Percentiles rank a stretch among this genome's conserved stretches.
Evolutionary conservation across 169 alveolate species (phyloP).

Genomic region (Plasmodium vivax): DNA sequence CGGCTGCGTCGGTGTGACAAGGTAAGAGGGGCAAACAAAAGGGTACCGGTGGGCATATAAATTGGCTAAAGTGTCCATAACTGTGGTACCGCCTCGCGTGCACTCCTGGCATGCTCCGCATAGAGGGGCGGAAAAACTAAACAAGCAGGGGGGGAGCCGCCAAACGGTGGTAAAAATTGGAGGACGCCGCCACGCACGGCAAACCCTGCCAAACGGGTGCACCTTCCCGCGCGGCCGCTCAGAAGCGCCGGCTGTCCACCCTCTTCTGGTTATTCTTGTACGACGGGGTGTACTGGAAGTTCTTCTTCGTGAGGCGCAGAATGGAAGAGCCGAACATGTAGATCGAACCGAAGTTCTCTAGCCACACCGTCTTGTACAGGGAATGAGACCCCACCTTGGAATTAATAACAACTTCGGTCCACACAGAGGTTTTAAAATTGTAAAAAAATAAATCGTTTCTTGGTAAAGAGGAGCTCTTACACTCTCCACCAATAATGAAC

Average conservation of each 20-base stretch:
- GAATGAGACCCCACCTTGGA: conserved; percentile 35
- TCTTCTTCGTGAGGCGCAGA: conserved; percentile 56
- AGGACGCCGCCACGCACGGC: not conserved
- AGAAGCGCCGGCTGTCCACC: not conserved
- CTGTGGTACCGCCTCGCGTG: not conserved
- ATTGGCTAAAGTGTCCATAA: not conserved
- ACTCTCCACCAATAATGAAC: conserved; percentile 73
- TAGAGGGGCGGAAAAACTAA: not conserved
- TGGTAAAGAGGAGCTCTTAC: conserved; percentile 56
- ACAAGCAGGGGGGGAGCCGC: not conserved
- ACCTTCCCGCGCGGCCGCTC: not conserved
- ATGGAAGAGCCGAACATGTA: conserved; percentile 73
- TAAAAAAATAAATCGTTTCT: conserved; percentile 65
- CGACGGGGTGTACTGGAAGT: conserved; percentile 67
- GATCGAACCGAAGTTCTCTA: conserved; percentile 72
- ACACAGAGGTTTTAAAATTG: conserved; percentile 60
- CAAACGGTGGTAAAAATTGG: not conserved
- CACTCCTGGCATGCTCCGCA: not conserved
- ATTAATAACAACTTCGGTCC: conserved; percentile 68
- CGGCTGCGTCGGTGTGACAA: not conserved
- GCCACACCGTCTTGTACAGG: conserved; percentile 59
- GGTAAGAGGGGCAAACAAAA: not conserved
- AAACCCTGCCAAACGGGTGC: not conserved
- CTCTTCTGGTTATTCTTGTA: conserved; percentile 30
- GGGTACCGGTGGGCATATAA: not conserved